Evolutionary conservation across 257 asterid genomes (phyloP), one percentile per base, ranked within the genome.

Genomic region (Solanum chilense): DNA sequence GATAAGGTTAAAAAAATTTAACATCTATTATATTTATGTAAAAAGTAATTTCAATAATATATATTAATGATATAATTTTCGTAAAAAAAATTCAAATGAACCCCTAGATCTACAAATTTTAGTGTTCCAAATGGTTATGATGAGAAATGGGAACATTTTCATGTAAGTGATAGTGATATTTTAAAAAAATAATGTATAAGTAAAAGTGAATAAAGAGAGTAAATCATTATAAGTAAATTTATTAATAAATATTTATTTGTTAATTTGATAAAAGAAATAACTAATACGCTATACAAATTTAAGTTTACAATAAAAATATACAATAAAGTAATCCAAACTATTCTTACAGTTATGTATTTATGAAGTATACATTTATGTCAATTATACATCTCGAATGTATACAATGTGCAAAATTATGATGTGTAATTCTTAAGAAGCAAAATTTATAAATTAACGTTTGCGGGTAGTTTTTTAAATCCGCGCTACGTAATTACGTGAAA

Each of bases 1-100:
- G 0, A 7, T 6, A 56, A 18, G 1, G 3, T 18, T 3, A 56
- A 56, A 3, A 7, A 9, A 7, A n/a, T 18, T 20, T 0, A 56
- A 56, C 1, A 18, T 56, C 0, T 18, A 56, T 16, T 56, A 56
- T 56, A 18, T 18, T 2, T 56, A 56, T 7, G 0, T 52, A 52
- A 52, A 49, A 49, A 52, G 0, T 52, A 2, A 16, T 52, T 52
- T 52, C 10, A 49, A 6, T 16, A 14, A 47, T 6, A 16, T 16
- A 52, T 16, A 52, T 52, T 6, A 56, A 56, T 56, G 20, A 7
- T 56, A 20, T 18, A 56, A 18, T 7, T 56, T 18, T 56, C 64
- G 3, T 20, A 9, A 3, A 1, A 56, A 1, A 56, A 9, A 56
- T 3, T 18, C 2, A 2, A 56, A 56, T 56, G 3, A 56, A 56